Evolutionary conservation across 257 asterid genomes (phyloP).

Genomic region (Jaltomata sinuosa): DNA sequence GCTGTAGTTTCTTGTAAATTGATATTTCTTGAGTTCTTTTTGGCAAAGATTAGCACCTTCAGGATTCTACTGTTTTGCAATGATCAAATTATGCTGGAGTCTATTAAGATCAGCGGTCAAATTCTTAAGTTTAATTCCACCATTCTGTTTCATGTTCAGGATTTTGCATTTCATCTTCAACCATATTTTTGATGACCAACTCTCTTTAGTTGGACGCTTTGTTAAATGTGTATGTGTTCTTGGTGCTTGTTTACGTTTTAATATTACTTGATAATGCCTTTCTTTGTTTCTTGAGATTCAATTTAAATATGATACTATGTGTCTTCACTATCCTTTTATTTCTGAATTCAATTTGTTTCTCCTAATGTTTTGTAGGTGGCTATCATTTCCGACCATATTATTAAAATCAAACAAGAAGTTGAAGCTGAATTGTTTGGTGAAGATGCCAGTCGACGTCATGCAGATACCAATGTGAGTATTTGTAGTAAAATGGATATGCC

Average conservation of each 20-base stretch:
- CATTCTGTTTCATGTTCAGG: neutral
- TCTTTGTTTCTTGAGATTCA: neutral
- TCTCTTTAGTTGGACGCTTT: neutral
- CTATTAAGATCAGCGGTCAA: neutral
- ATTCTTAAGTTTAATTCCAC: neutral
- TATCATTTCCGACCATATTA: constrained; percentile 40
- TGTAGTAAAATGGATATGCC: no score
- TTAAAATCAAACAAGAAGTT: neutral
- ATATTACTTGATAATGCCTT: neutral
- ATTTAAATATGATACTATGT: neutral
- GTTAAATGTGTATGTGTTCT: neutral
- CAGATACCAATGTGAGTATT: constrained; percentile 18
- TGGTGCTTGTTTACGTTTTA: neutral
- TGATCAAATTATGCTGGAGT: neutral
- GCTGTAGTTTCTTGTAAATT: neutral
- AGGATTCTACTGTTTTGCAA: no score
- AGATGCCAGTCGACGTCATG: neutral
- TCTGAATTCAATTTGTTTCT: constrained; percentile 1
- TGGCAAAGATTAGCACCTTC: no score
- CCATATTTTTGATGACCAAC: neutral
- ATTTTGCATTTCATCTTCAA: neutral
- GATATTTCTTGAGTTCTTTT: no score
- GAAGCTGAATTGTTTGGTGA: neutral
- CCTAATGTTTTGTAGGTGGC: constrained; percentile 36
- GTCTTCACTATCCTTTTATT: neutral